Evolutionary conservation across 2,329 filamentous ascomycete species (phyloP).

Genomic region (Ilyonectria robusta): DNA sequence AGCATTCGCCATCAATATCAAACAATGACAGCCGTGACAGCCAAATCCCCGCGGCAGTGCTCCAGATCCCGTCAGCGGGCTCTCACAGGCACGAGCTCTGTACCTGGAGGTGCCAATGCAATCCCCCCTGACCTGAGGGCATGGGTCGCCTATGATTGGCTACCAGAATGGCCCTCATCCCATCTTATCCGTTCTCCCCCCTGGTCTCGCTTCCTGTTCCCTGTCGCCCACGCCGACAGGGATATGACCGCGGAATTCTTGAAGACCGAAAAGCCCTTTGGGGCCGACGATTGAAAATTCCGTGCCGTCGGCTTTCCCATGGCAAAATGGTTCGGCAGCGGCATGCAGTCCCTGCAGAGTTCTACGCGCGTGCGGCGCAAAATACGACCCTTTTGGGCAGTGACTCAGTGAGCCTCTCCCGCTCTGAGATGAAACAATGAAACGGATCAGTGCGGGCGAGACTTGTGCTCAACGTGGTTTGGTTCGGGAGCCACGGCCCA

Average conservation of each 20-base stretch:
- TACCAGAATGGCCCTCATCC: neutral
- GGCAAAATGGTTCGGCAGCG: too few species aligned
- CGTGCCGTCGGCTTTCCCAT: neutral
- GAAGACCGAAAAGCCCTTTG: neutral
- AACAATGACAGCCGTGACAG: conserved; percentile 8
- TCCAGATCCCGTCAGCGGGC: neutral
- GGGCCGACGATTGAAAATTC: neutral
- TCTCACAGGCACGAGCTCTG: neutral
- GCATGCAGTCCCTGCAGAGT: too few species aligned
- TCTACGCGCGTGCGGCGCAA: too few species aligned
- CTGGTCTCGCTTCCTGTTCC: neutral
- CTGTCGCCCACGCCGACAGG: neutral
- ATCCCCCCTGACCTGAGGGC: neutral
- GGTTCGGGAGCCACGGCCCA: neutral
- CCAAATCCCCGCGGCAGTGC: neutral
- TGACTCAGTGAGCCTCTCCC: neutral
- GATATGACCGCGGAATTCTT: neutral
- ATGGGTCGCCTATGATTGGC: neutral
- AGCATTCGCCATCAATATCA: neutral
- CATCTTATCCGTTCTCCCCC: neutral
- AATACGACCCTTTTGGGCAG: neutral
- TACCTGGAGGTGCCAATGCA: neutral
- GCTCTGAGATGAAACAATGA: conserved; percentile 7
- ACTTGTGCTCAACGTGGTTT: neutral
- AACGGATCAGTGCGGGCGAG: conserved; percentile 14